These are phyloP conservation scores for Luzula sylvatica DNA, from an alignment of 176 grass and related monocot genomes.

Conservation along the genomic window DNA sequence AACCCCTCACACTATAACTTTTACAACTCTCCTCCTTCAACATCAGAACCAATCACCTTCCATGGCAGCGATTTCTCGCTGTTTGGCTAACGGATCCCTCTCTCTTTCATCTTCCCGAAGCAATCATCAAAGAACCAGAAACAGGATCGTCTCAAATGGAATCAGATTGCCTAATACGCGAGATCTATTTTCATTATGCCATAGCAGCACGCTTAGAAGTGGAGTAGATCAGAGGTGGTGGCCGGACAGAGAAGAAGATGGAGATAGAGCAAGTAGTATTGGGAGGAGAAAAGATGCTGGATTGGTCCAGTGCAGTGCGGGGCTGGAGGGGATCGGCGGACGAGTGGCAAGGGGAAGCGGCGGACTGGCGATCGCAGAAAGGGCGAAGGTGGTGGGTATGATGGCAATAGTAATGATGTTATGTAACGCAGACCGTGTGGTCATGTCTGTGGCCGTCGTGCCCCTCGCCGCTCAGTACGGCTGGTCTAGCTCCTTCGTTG, in stretches of 20 bases:
- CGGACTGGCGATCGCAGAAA: constrained; percentile 38
- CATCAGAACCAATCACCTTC: constrained; percentile 14
- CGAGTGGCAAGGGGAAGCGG: constrained; percentile 7
- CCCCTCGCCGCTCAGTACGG: constrained; percentile 71
- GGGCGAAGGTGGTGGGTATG: constrained; percentile 56
- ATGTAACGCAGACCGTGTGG: constrained; percentile 95
- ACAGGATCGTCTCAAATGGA: constrained; percentile 3
- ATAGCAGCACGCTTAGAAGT: background rate
- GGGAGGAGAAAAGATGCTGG: constrained; percentile 11
- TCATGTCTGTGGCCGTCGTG: constrained; percentile 96
- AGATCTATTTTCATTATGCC: background rate
- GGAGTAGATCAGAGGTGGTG: constrained; percentile 21
- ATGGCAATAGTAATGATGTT: constrained; percentile 66
- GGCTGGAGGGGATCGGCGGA: constrained; percentile 48
- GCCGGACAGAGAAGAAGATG: constrained; percentile 9
- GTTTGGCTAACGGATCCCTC: constrained; percentile 12
- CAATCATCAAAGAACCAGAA: constrained; percentile 34
- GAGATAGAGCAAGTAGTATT: background rate
- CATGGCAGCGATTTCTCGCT: constrained; percentile 18
- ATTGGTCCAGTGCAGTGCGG: constrained; percentile 52
- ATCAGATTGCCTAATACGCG: constrained; percentile 6
- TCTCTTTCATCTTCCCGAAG: background rate
- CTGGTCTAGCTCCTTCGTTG: constrained; percentile 79
- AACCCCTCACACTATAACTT: constrained; percentile 11
- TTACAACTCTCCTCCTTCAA: background rate